These are phyloP conservation scores for Monosporascus cannonballus DNA, from an alignment of 2,329 filamentous ascomycete genomes.

Conservation along the genomic window DNA sequence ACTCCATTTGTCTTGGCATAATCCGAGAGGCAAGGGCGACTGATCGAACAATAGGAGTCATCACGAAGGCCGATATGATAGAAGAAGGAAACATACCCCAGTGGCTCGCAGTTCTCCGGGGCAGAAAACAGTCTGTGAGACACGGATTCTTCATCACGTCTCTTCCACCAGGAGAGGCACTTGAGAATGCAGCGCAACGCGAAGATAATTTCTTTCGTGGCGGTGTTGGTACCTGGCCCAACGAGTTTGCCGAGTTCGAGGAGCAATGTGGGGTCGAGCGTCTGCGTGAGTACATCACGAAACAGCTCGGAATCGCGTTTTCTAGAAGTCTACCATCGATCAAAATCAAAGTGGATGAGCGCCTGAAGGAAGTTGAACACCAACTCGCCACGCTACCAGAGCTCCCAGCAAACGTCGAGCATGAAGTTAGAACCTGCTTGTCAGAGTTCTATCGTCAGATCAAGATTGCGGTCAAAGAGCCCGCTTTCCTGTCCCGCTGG, in stretches of 20 bases:
- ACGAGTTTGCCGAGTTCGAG: conserved; percentile 39
- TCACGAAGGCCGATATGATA: conserved; percentile 79
- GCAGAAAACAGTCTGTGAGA: conserved; percentile 55
- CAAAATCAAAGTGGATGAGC: conserved; percentile 43
- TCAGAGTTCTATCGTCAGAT: conserved; percentile 50
- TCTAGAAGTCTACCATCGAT: conserved; percentile 48
- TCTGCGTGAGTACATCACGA: conserved; percentile 46
- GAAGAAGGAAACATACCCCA: conserved; percentile 43
- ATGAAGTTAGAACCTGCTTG: conserved; percentile 56
- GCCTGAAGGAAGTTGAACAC: conserved; percentile 44
- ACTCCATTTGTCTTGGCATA: conserved; percentile 63
- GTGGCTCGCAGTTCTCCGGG: conserved; percentile 59
- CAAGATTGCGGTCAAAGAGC: conserved; percentile 45
- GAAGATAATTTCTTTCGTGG: conserved; percentile 47
- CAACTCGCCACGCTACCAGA: conserved; percentile 58
- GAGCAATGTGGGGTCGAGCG: conserved; percentile 48
- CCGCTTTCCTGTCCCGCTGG: conserved; percentile 32
- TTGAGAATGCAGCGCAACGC: conserved; percentile 46
- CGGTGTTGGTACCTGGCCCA: conserved; percentile 39
- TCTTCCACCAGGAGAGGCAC: conserved; percentile 49
- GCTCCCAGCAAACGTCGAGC: conserved; percentile 60
- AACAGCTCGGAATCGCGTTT: conserved; percentile 48
- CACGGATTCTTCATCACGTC: conserved; percentile 78
- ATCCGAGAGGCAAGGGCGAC: conserved; percentile 53
- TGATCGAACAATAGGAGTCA: conserved; percentile 61